phyloP scores from a whole-genome alignment of 768 basidiomycete species.

The Rhodocollybia butyracea region DNA sequence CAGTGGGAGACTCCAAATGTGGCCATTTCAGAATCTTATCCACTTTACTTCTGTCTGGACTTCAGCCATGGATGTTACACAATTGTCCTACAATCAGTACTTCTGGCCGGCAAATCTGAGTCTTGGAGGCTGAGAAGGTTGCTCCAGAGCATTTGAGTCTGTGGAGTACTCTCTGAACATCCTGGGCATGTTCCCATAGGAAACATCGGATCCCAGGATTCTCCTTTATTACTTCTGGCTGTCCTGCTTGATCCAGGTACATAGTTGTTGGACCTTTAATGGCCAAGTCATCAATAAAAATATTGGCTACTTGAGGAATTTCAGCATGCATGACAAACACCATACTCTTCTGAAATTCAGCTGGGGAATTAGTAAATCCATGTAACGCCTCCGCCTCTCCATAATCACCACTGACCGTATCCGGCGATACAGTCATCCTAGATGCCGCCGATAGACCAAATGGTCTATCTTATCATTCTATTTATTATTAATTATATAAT shows the following conservation, averaged over 20 bases:
- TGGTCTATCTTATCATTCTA: too few relatives aligned
- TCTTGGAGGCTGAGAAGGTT: conserved; percentile 28
- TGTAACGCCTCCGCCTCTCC: too few relatives aligned
- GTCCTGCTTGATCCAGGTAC: conserved; percentile 22
- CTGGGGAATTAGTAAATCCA: conserved; percentile 37
- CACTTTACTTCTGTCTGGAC: conserved; percentile 23
- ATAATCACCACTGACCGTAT: too few relatives aligned
- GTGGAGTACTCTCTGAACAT: too few relatives aligned
- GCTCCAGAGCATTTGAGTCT: conserved; percentile 24
- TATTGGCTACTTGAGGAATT: conserved; percentile 18
- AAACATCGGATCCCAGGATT: conserved; percentile 24
- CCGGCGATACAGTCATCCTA: too few relatives aligned
- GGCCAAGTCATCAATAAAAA: conserved; percentile 29
- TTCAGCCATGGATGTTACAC: conserved; percentile 27
- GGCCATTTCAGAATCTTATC: conserved; percentile 25
- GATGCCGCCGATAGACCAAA: too few relatives aligned
- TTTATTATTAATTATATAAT: too few relatives aligned
- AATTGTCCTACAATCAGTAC: conserved; percentile 27
- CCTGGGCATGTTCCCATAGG: conserved; percentile 31
- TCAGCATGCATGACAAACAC: conserved; percentile 29
- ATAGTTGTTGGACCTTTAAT: conserved; percentile 27
- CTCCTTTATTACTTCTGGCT: conserved; percentile 11
- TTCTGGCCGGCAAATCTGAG: conserved; percentile 19
- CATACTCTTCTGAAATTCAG: conserved; percentile 29
- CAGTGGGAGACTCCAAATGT: conserved; percentile 9